phyloP scores from a whole-genome alignment of 352 stramenopile species.

The Blastocystis sp. region DNA sequence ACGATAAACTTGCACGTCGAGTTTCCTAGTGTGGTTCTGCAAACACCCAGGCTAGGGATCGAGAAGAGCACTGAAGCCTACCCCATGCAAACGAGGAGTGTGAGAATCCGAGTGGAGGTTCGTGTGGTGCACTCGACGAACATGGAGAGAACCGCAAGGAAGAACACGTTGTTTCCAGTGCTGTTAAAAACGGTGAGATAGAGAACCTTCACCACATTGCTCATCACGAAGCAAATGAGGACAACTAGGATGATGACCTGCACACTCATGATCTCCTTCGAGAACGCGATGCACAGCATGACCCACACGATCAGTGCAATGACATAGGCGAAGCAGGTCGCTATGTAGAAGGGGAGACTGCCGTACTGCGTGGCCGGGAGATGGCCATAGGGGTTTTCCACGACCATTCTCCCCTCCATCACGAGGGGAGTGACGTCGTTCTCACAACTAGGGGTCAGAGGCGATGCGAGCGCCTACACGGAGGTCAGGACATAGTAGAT shows the following conservation, averaged over 20 bases:
- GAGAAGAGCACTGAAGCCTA: background rate
- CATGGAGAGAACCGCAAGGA: constrained; percentile 23
- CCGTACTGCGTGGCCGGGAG: constrained; percentile 37
- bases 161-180: constrained; percentile 34
- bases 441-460: constrained; percentile 36
- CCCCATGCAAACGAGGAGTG: constrained; percentile 55
- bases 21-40: background rate
- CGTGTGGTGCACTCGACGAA: constrained; percentile 29
- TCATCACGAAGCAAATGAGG: constrained; percentile 10
- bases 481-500: constrained; percentile 52
- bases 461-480: background rate
- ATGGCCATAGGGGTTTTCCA: constrained; percentile 55
- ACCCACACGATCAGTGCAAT: background rate
- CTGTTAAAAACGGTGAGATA: constrained; percentile 48
- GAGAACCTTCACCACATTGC: constrained; percentile 32
- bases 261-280: constrained; percentile 54
- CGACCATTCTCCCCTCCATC: constrained; percentile 20
- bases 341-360: constrained; percentile 38
- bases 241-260: constrained; percentile 51
- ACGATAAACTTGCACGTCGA: constrained; percentile 6
- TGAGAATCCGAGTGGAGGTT: constrained; percentile 47
- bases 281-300: constrained; percentile 35
- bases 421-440: constrained; percentile 1
- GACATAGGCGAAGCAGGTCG: constrained; percentile 31
- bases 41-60: constrained; percentile 40